phyloP scores from a whole-genome alignment of 2,329 filamentous ascomycete species.

The Talaromyces sp. region DNA sequence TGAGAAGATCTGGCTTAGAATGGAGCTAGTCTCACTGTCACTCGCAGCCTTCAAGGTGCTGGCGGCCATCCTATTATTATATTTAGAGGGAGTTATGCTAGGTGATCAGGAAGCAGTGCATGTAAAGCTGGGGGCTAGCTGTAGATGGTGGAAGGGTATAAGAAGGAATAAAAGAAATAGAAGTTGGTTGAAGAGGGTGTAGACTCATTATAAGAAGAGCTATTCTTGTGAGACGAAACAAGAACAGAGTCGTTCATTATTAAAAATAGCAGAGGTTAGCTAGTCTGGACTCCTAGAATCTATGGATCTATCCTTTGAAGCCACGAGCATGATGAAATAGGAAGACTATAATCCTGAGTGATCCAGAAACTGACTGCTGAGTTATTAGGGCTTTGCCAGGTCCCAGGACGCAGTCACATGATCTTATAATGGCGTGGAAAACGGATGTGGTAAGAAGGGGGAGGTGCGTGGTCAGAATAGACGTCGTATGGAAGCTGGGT shows the following conservation, averaged over 20 bases:
- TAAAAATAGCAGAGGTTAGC: neutral
- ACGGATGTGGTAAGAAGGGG: neutral
- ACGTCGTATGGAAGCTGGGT: neutral
- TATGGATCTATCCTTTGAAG: neutral
- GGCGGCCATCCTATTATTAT: neutral
- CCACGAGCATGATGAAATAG: neutral
- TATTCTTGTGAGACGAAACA: neutral
- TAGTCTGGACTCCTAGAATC: neutral
- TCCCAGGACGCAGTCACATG: neutral
- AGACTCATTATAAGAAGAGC: neutral
- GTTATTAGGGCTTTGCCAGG: neutral
- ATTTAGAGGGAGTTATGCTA: neutral
- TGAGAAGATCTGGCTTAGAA: conserved; percentile 15
- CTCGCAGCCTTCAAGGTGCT: conserved; percentile 6
- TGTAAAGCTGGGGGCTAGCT: neutral
- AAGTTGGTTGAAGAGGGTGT: neutral
- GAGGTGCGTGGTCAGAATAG: conserved; percentile 1
- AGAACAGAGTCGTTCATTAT: neutral
- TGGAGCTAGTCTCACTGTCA: conserved; percentile 20
- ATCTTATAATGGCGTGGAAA: neutral
- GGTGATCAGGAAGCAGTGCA: neutral
- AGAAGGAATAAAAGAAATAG: neutral
- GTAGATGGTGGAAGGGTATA: neutral
- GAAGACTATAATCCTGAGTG: neutral
- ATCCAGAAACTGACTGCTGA: neutral